Evolutionary conservation across 2,329 filamentous ascomycete genomes (phyloP).

Genomic region (Cryphonectria nitschkei): DNA sequence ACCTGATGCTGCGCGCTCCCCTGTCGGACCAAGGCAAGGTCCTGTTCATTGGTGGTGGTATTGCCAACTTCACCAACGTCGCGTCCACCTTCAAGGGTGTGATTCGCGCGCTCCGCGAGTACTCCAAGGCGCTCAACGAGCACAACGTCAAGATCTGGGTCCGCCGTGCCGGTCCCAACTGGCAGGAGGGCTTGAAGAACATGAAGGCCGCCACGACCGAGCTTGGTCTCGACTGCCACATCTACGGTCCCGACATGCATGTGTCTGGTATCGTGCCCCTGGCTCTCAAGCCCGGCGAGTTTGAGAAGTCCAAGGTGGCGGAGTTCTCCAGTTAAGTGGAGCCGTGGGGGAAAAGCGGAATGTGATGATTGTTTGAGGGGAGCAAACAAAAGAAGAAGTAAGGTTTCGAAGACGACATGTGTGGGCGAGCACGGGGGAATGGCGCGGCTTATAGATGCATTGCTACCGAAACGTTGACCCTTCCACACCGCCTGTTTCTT

Average conservation of each 20-base stretch:
- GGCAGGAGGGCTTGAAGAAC: conserved; percentile 99
- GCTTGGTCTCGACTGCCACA: conserved; percentile 74
- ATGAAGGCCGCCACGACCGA: conserved; percentile 97
- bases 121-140: conserved; percentile 81
- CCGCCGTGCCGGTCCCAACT: conserved; percentile 87
- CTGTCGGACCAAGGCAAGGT: conserved; percentile 90
- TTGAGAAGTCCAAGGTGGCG: conserved; percentile 62
- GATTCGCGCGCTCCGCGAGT: conserved; percentile 92
- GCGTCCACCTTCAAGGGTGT: conserved; percentile 99
- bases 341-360: not conserved
- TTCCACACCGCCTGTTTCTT: not conserved
- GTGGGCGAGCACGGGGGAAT: not conserved
- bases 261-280: conserved; percentile 96
- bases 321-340: conserved; percentile 62
- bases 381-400: conserved; percentile 20
- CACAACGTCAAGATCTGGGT: conserved; percentile 99
- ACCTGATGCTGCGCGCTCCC: conserved; percentile 94
- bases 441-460: conserved; percentile 28
- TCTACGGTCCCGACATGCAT: conserved; percentile 83
- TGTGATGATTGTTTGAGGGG: conserved; percentile 15
- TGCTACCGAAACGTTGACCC: not conserved
- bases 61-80: conserved; percentile 99
- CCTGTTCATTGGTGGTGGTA: conserved; percentile 98
- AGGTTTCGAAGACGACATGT: conserved; percentile 22
- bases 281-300: conserved; percentile 72